These are phyloP conservation scores for Dictyostelium firmibasis DNA, from an alignment of 78 protist species.

Conservation along the genomic window DNA sequence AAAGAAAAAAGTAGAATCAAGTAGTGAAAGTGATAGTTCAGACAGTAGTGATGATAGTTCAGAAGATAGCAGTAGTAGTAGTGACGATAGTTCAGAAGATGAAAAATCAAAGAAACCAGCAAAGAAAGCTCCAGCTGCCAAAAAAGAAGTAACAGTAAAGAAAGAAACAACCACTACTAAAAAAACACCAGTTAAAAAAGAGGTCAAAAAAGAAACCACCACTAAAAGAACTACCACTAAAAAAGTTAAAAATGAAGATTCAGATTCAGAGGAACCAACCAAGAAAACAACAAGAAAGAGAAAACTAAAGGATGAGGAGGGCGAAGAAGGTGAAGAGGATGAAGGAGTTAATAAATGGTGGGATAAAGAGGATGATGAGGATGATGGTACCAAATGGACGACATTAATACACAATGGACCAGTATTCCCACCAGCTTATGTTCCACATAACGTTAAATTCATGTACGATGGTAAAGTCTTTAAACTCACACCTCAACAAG, in stretches of 20 bases:
- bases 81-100: background rate
- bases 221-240: background rate
- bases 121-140: conserved; percentile 28
- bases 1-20: background rate
- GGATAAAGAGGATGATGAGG: conserved; percentile 40
- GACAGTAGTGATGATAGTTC: conserved; percentile 1
- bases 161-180: conserved; percentile 4
- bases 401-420: conserved; percentile 94
- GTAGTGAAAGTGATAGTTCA: background rate
- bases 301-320: background rate
- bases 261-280: background rate
- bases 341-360: conserved; percentile 41
- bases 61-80: background rate
- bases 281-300: background rate
- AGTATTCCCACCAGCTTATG: conserved; percentile 94
- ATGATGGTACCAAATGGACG: conserved; percentile 78
- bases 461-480: conserved; percentile 85
- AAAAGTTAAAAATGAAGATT: background rate
- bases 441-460: conserved; percentile 88
- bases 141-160: conserved; percentile 8
- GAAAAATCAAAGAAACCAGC: conserved; percentile 24
- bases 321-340: conserved; percentile 22
- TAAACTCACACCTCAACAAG: conserved; percentile 79
- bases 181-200: conserved; percentile 16
- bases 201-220: background rate